phyloP scores from a whole-genome alignment of 148 eudicot genomes.

The Tetragonia tetragonoides region DNA sequence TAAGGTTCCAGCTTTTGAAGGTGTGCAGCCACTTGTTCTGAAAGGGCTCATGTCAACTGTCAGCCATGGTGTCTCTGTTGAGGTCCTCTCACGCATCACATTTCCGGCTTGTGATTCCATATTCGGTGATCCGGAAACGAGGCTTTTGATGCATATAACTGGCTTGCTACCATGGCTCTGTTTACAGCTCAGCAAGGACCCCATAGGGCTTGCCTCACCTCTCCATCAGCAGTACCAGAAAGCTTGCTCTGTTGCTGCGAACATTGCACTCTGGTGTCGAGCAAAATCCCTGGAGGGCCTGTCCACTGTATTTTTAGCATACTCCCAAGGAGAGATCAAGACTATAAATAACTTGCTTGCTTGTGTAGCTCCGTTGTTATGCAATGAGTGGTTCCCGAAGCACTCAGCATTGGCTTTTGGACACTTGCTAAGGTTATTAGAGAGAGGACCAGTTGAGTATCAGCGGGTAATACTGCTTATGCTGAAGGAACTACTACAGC shows the following conservation, averaged over 20 bases:
- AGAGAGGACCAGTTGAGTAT: slow-evolving; percentile 88
- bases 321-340: slow-evolving; percentile 80
- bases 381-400: slow-evolving; percentile 93
- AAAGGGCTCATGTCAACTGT: slow-evolving; percentile 94
- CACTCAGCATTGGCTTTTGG: slow-evolving; percentile 97
- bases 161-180: slow-evolving; percentile 98
- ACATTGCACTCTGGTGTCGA: slow-evolving; percentile 86
- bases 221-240: slow-evolving; percentile 72
- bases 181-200: slow-evolving; percentile 78
- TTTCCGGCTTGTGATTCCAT: slow-evolving; percentile 91
- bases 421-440: slow-evolving; percentile 74
- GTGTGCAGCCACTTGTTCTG: slow-evolving; percentile 95
- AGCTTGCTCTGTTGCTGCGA: slow-evolving; percentile 84
- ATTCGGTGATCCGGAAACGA: slow-evolving; percentile 85
- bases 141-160: slow-evolving; percentile 91
- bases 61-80: slow-evolving; percentile 83
- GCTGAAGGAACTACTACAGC: slow-evolving; percentile 92
- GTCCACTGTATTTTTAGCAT: slow-evolving; percentile 78
- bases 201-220: slow-evolving; percentile 59
- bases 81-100: slow-evolving; percentile 89
- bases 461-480: slow-evolving; percentile 87
- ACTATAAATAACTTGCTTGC: slow-evolving; percentile 82
- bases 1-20: slow-evolving; percentile 91
- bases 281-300: slow-evolving; percentile 77
- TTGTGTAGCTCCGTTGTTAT: slow-evolving; percentile 81